Evolutionary conservation across 495 filamentous ascomycete species (phyloP), one percentile per base, ranked within the genome.

Genomic region (Penicillium tannophilum): DNA sequence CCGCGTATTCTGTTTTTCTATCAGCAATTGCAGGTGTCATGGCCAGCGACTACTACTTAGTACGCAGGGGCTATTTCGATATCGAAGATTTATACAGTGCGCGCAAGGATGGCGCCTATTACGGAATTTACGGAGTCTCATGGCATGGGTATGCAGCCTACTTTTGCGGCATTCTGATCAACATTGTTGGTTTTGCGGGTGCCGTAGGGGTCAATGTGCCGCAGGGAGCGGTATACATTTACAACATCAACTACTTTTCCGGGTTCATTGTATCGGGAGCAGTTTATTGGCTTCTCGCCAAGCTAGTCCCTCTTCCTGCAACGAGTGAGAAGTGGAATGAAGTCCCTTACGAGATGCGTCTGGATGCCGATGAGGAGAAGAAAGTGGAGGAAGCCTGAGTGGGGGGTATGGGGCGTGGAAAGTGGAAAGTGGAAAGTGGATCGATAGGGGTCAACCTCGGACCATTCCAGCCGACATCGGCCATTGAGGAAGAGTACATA

Each of bases 11-110:
- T 10, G 90, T 97, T 54, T 97, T 97, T 71, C 83, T 97, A 35
- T 91, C 88, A 30, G 89, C 90, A 28, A 93, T 97, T 63, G 92
- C 90, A 6, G 92, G 91, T n/a, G 90, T 94, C 53, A 92, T 97
- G 66, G 78, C 90, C 63, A 85, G 78, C 68, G 92, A 97, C 74
- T 97, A 96, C 78, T 97, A 95, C 72, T 57, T 90, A 44, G 90
- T 95, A 17, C 89, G 91, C 54, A 84, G 80, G 35, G 92, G 92
- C 36, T 95, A 92, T 69, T 80, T 92, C 23, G 81, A 90, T 56
- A 79, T 92, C 61, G 83, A 82, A 54, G 85, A 90, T 36, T 83
- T 96, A 1, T 96, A 93, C 76, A 86, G 85, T 36, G 88, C 83
- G 14, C 81, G 82, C 16, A 79, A 78, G 51, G 74, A 69, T 1